Conservation (phyloP, 225 moss, liverwort and hornwort species). For the Marchantia polymorpha region DNA sequence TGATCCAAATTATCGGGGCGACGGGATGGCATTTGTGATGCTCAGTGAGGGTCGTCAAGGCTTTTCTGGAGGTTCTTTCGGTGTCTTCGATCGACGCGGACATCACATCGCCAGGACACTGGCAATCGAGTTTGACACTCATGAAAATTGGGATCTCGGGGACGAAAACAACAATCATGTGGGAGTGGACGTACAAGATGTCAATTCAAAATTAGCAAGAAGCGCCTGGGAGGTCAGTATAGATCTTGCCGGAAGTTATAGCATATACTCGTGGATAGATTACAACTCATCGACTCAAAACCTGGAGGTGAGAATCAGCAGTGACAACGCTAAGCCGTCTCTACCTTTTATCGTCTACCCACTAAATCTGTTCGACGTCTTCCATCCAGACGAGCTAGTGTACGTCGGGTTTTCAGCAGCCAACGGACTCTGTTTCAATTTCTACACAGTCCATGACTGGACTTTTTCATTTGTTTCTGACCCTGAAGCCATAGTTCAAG, state of each 20-base stretch:
- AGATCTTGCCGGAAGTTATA: not conserved
- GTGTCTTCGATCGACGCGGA: not conserved
- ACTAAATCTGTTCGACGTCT: not conserved
- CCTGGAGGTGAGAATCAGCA: slow-evolving; percentile 12
- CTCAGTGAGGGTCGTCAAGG: not conserved
- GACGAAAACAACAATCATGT: not conserved
- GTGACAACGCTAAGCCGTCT: not conserved
- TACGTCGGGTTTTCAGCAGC: slow-evolving; percentile 7
- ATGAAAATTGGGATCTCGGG: not conserved
- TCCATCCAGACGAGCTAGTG: not conserved
- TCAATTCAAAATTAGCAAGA: not conserved
- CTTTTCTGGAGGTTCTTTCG: not conserved
- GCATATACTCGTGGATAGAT: slow-evolving; percentile 5
- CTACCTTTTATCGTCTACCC: not conserved
- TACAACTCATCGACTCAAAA: not conserved
- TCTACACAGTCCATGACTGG: slow-evolving; percentile 7
- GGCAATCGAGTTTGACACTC: slow-evolving; percentile 11
- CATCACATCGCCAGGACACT: not conserved
- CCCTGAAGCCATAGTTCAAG: not conserved
- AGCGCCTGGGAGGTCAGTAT: not conserved
- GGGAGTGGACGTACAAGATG: not conserved
- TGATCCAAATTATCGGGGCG: not conserved
- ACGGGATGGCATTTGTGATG: slow-evolving; percentile 19
- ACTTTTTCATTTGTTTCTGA: too few species aligned
- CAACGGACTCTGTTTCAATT: slow-evolving; percentile 7